Evolutionary conservation across 257 asterid species (phyloP).

Genomic region (Apocynum venetum): DNA sequence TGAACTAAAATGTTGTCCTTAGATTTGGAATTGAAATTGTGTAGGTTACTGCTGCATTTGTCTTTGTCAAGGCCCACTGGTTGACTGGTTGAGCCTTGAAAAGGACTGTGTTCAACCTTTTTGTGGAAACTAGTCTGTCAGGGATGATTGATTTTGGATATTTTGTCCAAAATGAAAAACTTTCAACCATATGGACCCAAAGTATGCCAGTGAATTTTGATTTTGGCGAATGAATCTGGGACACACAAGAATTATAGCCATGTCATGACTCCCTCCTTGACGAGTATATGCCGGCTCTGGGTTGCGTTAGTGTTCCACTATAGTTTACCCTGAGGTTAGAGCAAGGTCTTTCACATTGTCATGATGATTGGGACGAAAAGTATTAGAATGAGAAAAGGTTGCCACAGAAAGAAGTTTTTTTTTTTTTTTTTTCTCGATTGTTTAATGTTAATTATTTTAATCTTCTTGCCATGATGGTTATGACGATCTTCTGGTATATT

Average conservation of each 20-base stretch:
- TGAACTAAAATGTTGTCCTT: constrained; percentile 9
- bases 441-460: too few species aligned
- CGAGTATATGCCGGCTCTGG: background rate
- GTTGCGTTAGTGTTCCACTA: background rate
- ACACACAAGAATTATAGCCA: background rate
- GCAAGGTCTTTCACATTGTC: background rate
- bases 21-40: constrained; percentile 6
- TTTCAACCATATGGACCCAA: constrained; percentile 11
- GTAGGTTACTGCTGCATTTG: constrained; percentile 15
- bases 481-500: background rate
- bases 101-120: constrained; percentile 18
- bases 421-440: too few species aligned
- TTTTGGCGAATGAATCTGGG: background rate
- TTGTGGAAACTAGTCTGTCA: constrained; percentile 7
- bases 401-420: too few species aligned
- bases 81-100: constrained; percentile 22
- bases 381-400: too few species aligned
- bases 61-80: constrained; percentile 28
- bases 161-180: constrained; percentile 15
- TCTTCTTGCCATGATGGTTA: background rate
- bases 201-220: background rate
- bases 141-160: constrained; percentile 14
- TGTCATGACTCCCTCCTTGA: background rate
- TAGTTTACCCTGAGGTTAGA: background rate
- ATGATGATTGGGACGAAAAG: background rate